Percentiles rank a stretch among this genome's conserved stretches.
These are phyloP conservation scores for Penicillium silybi DNA, from an alignment of 495 filamentous ascomycete genomes.

Conservation along the genomic window DNA sequence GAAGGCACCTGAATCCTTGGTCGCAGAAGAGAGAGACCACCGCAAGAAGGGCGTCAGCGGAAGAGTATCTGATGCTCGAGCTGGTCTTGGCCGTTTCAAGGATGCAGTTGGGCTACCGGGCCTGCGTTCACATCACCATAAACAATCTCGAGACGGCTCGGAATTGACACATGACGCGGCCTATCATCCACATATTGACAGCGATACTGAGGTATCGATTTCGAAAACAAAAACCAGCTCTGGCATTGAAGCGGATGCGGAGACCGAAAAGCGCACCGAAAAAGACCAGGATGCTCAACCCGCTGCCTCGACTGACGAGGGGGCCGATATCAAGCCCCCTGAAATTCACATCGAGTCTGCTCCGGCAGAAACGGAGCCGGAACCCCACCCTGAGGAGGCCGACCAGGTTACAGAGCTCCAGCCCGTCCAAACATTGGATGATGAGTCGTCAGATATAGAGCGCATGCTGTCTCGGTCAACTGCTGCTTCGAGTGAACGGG, in stretches of 20 bases:
- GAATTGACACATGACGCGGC: slow-evolving; percentile 31
- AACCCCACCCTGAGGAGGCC: slow-evolving; percentile 14
- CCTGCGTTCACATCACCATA: slow-evolving; percentile 47
- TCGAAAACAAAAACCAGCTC: slow-evolving; percentile 13
- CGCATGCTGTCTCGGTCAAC: slow-evolving; percentile 31
- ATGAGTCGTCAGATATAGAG: slow-evolving; percentile 32
- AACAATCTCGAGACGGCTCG: slow-evolving; percentile 36
- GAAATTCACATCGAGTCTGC: slow-evolving; percentile 35
- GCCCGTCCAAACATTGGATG: slow-evolving; percentile 13
- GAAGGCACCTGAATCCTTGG: slow-evolving; percentile 25
- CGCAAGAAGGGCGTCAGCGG: slow-evolving; percentile 74
- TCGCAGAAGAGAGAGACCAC: slow-evolving; percentile 60
- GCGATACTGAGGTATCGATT: slow-evolving; percentile 27
- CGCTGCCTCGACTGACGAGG: slow-evolving; percentile 5
- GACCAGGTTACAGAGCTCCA: slow-evolving; percentile 11
- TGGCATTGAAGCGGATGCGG: slow-evolving; percentile 21
- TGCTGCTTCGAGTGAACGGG: slow-evolving; percentile 33
- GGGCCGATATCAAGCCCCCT: slow-evolving; percentile 25
- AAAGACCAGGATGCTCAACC: slow-evolving; percentile 16
- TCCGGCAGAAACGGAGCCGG: slow-evolving; percentile 15
- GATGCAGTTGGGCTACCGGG: slow-evolving; percentile 68
- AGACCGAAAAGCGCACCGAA: slow-evolving; percentile 12
- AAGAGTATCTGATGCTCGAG: slow-evolving; percentile 76
- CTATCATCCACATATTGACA: slow-evolving; percentile 29
- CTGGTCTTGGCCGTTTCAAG: slow-evolving; percentile 77